Percentiles rank a stretch among this genome's conserved stretches.
Conservation (phyloP, 2,329 filamentous ascomycete genomes). For the Rhinocladiella mackenziei region DNA sequence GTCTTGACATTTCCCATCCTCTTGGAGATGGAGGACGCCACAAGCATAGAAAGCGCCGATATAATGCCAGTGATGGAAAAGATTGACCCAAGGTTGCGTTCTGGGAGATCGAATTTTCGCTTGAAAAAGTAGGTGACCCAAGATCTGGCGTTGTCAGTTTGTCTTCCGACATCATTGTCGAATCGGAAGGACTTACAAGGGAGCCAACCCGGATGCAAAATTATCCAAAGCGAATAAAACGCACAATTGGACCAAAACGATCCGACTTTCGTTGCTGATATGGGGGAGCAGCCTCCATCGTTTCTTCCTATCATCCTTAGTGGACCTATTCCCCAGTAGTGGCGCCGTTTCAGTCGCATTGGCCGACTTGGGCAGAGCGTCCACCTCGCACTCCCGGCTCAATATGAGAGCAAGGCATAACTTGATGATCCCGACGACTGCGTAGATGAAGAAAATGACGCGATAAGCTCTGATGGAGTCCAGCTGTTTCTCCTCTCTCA, state of each 20-base stretch:
- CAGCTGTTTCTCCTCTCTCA: conserved; percentile 47
- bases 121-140: conserved; percentile 57
- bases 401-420: conserved; percentile 46
- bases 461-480: conserved; percentile 52
- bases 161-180: too few relatives aligned
- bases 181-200: conserved; percentile 37
- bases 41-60: conserved; percentile 42
- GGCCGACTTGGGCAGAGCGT: conserved; percentile 17
- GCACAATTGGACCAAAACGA: conserved; percentile 59
- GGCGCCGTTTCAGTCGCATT: conserved; percentile 38
- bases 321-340: conserved; percentile 28
- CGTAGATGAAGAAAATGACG: conserved; percentile 55
- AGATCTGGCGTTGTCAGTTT: conserved; percentile 53
- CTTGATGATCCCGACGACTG: conserved; percentile 52
- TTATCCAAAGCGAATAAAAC: conserved; percentile 65
- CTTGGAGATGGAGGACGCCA: conserved; percentile 44
- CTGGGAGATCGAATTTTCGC: conserved; percentile 51
- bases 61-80: conserved; percentile 49
- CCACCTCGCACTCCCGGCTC: conserved; percentile 50
- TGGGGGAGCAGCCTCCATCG: conserved; percentile 44
- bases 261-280: conserved; percentile 41
- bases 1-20: conserved; percentile 57
- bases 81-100: conserved; percentile 52
- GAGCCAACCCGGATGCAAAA: conserved; percentile 66
- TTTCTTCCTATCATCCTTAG: conserved; percentile 16